Evolutionary conservation across 2,329 filamentous ascomycete genomes (phyloP).

Genomic region (Fusarium sp.): DNA sequence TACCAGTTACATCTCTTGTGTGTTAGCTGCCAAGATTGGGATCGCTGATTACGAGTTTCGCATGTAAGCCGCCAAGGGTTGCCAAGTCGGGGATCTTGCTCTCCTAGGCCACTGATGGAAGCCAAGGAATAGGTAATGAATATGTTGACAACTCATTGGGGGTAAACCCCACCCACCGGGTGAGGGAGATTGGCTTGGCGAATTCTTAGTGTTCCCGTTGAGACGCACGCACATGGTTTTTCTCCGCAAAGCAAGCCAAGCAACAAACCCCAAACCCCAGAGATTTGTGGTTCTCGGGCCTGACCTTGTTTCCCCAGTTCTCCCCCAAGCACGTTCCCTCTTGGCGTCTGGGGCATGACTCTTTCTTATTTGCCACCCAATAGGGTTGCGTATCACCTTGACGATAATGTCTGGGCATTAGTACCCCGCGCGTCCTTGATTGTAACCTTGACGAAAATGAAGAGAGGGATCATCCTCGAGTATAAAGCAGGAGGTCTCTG

Average conservation of each 20-base stretch:
- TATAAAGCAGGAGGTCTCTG: neutral
- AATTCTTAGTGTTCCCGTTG: neutral
- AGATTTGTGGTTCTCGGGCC: neutral
- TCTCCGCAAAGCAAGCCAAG: neutral
- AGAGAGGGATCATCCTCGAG: neutral
- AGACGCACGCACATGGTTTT: neutral
- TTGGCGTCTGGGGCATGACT: constrained; percentile 6
- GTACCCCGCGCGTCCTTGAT: neutral
- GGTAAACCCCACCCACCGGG: neutral
- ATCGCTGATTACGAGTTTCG: neutral
- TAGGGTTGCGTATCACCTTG: neutral
- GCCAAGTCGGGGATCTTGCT: neutral
- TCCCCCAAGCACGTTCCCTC: neutral
- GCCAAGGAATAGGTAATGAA: neutral
- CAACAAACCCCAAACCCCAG: neutral
- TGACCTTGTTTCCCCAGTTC: neutral
- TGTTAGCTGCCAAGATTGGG: neutral
- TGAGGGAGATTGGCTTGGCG: neutral
- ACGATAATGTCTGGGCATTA: neutral
- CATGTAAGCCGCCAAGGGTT: neutral
- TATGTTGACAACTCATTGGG: neutral
- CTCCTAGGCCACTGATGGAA: neutral
- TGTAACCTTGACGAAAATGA: neutral
- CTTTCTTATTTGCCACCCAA: neutral
- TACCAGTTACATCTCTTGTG: neutral